Evolutionary conservation across 352 stramenopile species (phyloP), one percentile per base, ranked within the genome.

Genomic region (Globisporangium mamillatum): DNA sequence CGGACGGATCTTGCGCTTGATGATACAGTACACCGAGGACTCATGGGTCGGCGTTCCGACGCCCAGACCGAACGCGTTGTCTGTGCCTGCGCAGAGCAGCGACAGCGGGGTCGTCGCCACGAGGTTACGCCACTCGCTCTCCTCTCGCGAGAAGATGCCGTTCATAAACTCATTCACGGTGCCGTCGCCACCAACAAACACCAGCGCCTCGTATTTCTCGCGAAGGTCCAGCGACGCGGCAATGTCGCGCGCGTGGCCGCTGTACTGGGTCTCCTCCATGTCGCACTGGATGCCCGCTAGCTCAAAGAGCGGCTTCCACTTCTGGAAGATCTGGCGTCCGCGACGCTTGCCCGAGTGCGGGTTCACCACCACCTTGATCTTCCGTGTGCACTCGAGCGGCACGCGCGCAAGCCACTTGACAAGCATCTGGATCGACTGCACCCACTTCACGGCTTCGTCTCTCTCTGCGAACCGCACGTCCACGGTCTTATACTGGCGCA

Each of bases 121-220:
- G 27, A 93, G 68, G 24, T 82, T 78, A 14, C 86, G 83, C 86
- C 86, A 93, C 44, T 91, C 82, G 61, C 66, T 68, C 74, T 93
- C 86, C n/a, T 83, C 76, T 25, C 82, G 77, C 36, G 79, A 76
- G 63, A 93, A 89, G 34, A 92, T 78, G 41, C 86, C 86, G 70
- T 93, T 93, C 80, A 93, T 90, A 63, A 93, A 93, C 71, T 93
- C 86, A 61, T 92, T 92, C n/a, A 90, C 82, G 0, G 86, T 93
- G 38, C 86, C 84, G 64, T 93, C 86, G 22, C 86, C 86, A 20
- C 86, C 86, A 7, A 93, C 84, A 54, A 92, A 91, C 36, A 93
- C 84, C 34, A 93, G 78, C 12, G 84, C 82, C 64, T 93, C 86
- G 68, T 92, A 92, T 69, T 89, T 88, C 55, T 73, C 72, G 8